A percentile compares a stretch with the other conserved stretches of the same genome.
These are phyloP conservation scores for Colletotrichum sansevieriae DNA, from an alignment of 2,329 filamentous ascomycete species.

Conservation along the genomic window DNA sequence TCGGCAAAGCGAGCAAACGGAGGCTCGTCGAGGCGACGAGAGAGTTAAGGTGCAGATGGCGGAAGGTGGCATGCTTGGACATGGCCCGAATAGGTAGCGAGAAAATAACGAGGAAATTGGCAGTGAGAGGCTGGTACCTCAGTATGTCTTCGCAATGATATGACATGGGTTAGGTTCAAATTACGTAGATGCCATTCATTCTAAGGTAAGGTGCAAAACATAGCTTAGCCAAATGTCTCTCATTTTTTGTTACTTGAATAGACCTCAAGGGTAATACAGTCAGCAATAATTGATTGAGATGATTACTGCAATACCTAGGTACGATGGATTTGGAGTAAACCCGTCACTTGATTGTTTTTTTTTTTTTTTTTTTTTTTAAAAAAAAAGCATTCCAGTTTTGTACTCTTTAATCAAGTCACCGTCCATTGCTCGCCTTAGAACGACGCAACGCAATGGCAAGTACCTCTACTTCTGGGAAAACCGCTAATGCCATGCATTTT, in stretches of 20 bases:
- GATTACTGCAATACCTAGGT: no score
- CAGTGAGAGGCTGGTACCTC: conserved; percentile 2
- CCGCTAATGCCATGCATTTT: not conserved
- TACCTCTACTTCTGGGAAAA: conserved; percentile 12
- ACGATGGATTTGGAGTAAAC: no score
- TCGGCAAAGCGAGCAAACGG: not conserved
- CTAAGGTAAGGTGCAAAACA: no score
- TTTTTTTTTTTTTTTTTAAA: no score
- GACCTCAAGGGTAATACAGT: no score
- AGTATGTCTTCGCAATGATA: conserved; percentile 11
- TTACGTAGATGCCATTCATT: conserved; percentile 32
- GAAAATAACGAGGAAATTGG: not conserved
- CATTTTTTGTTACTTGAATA: no score
- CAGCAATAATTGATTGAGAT: no score
- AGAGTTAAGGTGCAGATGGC: conserved; percentile 12
- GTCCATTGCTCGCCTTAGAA: conserved; percentile 3
- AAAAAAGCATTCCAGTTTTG: no score
- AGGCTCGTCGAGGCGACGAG: not conserved
- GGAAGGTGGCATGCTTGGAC: conserved; percentile 10
- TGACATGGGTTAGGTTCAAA: conserved; percentile 26
- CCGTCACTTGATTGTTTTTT: no score
- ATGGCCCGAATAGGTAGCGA: conserved; percentile 9
- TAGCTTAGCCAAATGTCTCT: no score
- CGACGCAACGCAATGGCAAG: not conserved
- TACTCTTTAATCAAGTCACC: not conserved